phyloP scores from a whole-genome alignment of 1,284 basidiomycete genomes.

The Leccinum fuscescens region DNA sequence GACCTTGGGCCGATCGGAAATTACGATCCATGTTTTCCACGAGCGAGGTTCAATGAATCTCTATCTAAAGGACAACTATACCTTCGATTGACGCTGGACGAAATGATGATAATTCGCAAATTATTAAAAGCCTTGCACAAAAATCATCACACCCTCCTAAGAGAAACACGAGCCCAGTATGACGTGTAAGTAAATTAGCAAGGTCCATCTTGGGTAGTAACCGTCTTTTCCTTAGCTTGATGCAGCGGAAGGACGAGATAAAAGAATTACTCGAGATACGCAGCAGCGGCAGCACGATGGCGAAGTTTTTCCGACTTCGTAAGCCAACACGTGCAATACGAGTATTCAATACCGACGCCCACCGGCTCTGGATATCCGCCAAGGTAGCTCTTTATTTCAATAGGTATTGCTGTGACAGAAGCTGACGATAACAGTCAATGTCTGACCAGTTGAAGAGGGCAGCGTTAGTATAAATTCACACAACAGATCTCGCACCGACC shows the following conservation, averaged over 20 bases:
- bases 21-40: neutral
- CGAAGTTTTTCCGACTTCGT: neutral
- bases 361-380: neutral
- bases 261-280: neutral
- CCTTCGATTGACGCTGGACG: constrained; percentile 10
- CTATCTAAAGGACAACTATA: constrained; percentile 1
- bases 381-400: neutral
- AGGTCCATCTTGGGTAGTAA: neutral
- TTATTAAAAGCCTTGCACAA: neutral
- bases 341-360: neutral
- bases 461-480: neutral
- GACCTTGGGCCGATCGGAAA: no score
- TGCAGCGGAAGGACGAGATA: neutral
- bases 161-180: neutral
- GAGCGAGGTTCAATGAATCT: neutral
- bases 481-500: neutral
- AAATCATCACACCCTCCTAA: neutral
- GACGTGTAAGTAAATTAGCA: neutral
- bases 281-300: neutral
- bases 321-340: neutral
- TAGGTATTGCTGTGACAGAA: neutral
- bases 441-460: neutral
- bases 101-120: constrained; percentile 7
- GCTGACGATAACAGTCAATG: neutral
- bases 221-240: neutral